These are phyloP conservation scores for Dioszegia aurantiaca DNA, from an alignment of 768 basidiomycete genomes.

Conservation along the genomic window DNA sequence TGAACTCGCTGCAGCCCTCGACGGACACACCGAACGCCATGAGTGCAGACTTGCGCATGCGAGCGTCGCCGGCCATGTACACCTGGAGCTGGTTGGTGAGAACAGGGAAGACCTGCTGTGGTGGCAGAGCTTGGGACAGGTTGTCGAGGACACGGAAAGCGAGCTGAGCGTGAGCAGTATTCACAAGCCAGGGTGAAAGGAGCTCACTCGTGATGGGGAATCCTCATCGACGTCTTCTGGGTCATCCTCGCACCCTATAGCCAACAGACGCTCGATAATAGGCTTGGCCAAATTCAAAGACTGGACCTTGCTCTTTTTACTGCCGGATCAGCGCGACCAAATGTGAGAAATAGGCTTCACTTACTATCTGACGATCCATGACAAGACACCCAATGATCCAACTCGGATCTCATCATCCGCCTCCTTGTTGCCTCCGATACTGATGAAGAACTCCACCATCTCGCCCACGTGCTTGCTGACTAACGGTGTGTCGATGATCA, in stretches of 20 bases:
- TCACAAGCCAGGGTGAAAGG: neutral
- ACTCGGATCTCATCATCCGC: conserved; percentile 78
- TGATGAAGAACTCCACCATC: conserved; percentile 81
- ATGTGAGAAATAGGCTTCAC: conserved; percentile 39
- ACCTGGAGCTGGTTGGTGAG: conserved; percentile 76
- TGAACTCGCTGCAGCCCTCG: conserved; percentile 96
- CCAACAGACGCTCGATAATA: conserved; percentile 88
- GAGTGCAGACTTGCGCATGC: conserved; percentile 83
- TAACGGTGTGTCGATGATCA: conserved; percentile 93
- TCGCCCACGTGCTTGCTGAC: conserved; percentile 83
- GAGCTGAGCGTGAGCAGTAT: conserved; percentile 57
- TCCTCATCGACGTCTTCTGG: conserved; percentile 86
- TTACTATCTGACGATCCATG: conserved; percentile 96
- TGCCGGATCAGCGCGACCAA: conserved; percentile 47
- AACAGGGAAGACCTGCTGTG: conserved; percentile 91
- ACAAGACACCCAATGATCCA: conserved; percentile 85
- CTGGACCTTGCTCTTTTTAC: conserved; percentile 96
- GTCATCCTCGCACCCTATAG: conserved; percentile 88
- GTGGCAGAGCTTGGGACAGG: conserved; percentile 86
- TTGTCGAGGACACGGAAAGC: conserved; percentile 92
- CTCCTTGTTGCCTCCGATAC: conserved; percentile 71
- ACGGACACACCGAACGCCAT: conserved; percentile 92
- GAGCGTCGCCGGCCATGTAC: conserved; percentile 80
- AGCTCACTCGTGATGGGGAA: conserved; percentile 78
- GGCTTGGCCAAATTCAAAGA: conserved; percentile 73